Base-by-base conservation (phyloP, 352 stramenopile genomes). In the Phytophthora syringae region DNA sequence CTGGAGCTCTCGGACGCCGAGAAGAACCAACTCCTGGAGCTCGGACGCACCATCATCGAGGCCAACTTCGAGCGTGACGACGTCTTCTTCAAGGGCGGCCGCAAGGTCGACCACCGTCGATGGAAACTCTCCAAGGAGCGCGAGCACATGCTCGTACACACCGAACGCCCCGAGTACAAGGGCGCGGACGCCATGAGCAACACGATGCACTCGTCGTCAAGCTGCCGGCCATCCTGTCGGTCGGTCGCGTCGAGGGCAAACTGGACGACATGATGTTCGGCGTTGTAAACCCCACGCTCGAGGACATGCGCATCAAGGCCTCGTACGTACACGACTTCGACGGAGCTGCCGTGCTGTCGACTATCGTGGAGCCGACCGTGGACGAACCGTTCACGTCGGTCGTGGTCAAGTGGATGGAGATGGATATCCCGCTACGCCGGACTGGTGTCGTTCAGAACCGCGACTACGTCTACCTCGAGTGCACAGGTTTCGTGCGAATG, bases 391-490 rank as follows among this genome's bases (percentile, higher is more conserved):
- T 77, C 59, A 72, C 36, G 15, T 77, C 67, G 9, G 66, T 82
- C 20, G 58, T 76, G 5, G 52, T 82, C 43, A 82, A 82, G 63
- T 82, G 74, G 74, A 73, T 74, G 50, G 67, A 77, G 65, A 70
- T 77, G 60, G 70, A 77, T 69, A 72, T 77, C 65, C 68, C 68
- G 24, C 51, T 77, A 49, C 69, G 64, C 22, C 43, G 49, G 9
- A 77, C 69, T 9, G 64, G 63, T 13, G 52, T 88, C 34, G 52
- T 79, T 10, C 77, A 80, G 72, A 88, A 86, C 60, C 74, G 77
- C 9, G 82, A 90, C 64, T 81, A 86, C 58, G 82, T 90, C 7
- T 80, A 84, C 39, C 44, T 90, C 13, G 80, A 89, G 45, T 70
- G 61, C 54, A 89, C 79, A 3, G 82, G 82, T 3, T 79, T 82